phyloP scores from a whole-genome alignment of 2,329 filamentous ascomycete genomes.

The Rutstroemia sp. region DNA sequence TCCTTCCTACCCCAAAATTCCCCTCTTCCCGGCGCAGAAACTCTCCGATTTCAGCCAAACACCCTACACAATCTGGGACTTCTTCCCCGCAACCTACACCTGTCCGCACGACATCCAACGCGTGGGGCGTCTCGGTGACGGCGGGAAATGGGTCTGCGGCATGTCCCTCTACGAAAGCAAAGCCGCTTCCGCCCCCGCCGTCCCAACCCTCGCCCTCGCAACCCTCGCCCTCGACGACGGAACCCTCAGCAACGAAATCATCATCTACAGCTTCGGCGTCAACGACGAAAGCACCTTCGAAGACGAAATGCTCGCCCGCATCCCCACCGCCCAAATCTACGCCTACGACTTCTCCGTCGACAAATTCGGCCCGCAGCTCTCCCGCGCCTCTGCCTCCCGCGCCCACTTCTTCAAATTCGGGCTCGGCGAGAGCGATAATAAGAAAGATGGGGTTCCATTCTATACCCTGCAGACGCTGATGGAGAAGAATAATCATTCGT shows the following conservation, averaged over 20 bases:
- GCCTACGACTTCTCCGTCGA: constrained; percentile 35
- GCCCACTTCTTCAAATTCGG: constrained; percentile 32
- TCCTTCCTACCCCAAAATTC: constrained; percentile 17
- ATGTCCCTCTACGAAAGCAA: constrained; percentile 32
- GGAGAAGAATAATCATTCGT: constrained; percentile 32
- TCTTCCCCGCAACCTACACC: constrained; percentile 33
- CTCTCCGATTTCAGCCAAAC: constrained; percentile 17
- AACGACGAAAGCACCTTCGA: constrained; percentile 35
- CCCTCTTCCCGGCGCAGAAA: constrained; percentile 22
- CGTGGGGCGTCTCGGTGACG: constrained; percentile 34
- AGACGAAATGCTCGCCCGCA: constrained; percentile 33
- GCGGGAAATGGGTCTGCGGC: constrained; percentile 38
- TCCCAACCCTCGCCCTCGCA: not conserved
- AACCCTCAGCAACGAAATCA: constrained; percentile 11
- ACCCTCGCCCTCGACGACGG: constrained; percentile 7
- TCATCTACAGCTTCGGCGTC: constrained; percentile 35
- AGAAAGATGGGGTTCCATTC: constrained; percentile 13
- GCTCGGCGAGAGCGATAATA: constrained; percentile 28
- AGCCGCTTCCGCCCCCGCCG: not conserved
- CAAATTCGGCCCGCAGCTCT: constrained; percentile 26
- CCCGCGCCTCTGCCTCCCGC: constrained; percentile 7
- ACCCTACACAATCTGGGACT: constrained; percentile 35
- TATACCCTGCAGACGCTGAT: constrained; percentile 33
- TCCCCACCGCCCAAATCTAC: constrained; percentile 31
- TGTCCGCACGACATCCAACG: constrained; percentile 36